Evolutionary conservation across 192 early-diverging fungal species (phyloP).

Genomic region (Coemansia aciculifera): DNA sequence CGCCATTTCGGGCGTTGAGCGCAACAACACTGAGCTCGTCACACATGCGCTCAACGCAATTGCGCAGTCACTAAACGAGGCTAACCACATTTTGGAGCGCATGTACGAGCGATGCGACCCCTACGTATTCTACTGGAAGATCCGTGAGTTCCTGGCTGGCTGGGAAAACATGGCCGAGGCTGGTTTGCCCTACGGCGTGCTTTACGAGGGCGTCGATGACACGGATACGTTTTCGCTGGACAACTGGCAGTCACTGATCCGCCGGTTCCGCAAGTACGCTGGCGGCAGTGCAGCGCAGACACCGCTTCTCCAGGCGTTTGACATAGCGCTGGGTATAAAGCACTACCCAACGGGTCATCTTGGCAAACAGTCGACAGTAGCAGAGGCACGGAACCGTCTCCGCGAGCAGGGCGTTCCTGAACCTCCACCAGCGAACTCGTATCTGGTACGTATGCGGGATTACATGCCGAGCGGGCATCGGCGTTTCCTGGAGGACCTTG

Average conservation of each 20-base stretch:
- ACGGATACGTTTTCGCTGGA: constrained; percentile 51
- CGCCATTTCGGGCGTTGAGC: constrained; percentile 63
- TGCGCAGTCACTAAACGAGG: constrained; percentile 52
- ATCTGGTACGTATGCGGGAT: constrained; percentile 85
- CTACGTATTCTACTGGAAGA: constrained; percentile 92
- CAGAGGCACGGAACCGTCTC: constrained; percentile 33
- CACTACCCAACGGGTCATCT: constrained; percentile 74
- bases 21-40: constrained; percentile 55
- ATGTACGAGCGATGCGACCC: constrained; percentile 96
- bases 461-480: constrained; percentile 91
- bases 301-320: constrained; percentile 87
- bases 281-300: constrained; percentile 95
- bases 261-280: constrained; percentile 72
- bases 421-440: constrained; percentile 62
- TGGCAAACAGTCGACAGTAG: constrained; percentile 36
- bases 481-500: constrained; percentile 77
- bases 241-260: constrained; percentile 56
- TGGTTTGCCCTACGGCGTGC: constrained; percentile 81
- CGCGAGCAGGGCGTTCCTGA: constrained; percentile 29
- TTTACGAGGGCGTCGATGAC: constrained; percentile 87
- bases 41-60: constrained; percentile 59
- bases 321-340: constrained; percentile 84
- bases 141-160: constrained; percentile 85
- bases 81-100: constrained; percentile 61
- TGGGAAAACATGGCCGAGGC: constrained; percentile 91